Base-by-base conservation (phyloP, 768 basidiomycete species). In the Leccinellum rugosiceps region DNA sequence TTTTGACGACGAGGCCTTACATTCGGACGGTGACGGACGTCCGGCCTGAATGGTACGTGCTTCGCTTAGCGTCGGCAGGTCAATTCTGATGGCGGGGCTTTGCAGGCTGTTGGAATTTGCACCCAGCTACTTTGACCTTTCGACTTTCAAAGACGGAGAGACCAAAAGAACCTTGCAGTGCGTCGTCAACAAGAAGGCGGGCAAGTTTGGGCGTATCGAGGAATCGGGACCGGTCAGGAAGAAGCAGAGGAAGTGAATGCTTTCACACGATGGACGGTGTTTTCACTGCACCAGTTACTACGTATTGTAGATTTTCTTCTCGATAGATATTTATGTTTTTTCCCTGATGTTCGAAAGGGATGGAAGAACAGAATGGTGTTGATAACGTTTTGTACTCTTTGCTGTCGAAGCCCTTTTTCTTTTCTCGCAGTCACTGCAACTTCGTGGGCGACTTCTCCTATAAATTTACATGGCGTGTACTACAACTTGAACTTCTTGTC, bases 21-120 rank as follows among this genome's bases (percentile, higher is more conserved):
- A 94, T 99, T 67, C 86, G 97, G 28, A 96, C 92, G 0, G 92
- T 96, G 19, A 87, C 94, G 0, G 92, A 94, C 53, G 82, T 96
- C 55, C 78, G 82, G 67, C 81, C 88, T 3, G 94, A 96, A 66
- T 98, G 97, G 94, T 92, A 68, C 45, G 80, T 74, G 8, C 11
- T 51, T 38, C 10, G n/a, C 31, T 19, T 62, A 55, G 14, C 19
- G 21, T 13, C 7, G 41, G 5, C 58, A 25, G 30, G 32, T 11
- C 11, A 50, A 21, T n/a, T 34, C 46, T 58, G 2, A 68, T 41
- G 31, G 43, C 1, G n/a, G 10, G 43, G 1, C 44, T 17, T n/a
- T 2, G 34, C 47, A 86, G 84, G 87, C 68, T 92, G 6, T 64
- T 89, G 50, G 88, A 92, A 58, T 80, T 73, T 60, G 83, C 86